phyloP scores from a whole-genome alignment of 2,329 filamentous ascomycete genomes.

The Ceratocystis harringtonii region DNA sequence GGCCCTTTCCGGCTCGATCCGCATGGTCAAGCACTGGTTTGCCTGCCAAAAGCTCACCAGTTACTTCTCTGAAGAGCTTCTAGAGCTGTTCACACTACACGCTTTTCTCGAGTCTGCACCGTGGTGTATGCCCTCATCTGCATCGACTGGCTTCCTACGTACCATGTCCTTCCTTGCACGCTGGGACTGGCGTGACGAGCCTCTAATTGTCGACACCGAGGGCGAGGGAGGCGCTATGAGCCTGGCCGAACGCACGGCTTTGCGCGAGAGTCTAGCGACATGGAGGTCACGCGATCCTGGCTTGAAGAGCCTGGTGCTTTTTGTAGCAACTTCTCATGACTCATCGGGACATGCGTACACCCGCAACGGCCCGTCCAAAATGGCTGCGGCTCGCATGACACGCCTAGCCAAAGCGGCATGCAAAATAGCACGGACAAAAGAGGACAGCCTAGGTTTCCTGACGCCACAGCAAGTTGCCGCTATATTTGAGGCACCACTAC shows the following conservation, averaged over 20 bases:
- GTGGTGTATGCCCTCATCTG: constrained; percentile 61
- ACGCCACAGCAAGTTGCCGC: constrained; percentile 21
- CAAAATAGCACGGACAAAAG: constrained; percentile 40
- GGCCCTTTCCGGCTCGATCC: constrained; percentile 65
- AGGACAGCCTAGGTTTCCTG: constrained; percentile 37
- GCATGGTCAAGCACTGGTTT: constrained; percentile 84
- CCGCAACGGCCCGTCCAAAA: constrained; percentile 51
- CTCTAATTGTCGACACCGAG: constrained; percentile 63
- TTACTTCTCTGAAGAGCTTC: constrained; percentile 63
- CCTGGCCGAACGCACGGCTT: constrained; percentile 41
- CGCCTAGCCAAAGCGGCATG: constrained; percentile 63
- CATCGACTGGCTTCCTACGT: constrained; percentile 66
- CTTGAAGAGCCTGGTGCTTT: constrained; percentile 70
- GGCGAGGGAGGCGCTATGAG: constrained; percentile 29
- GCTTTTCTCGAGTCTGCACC: constrained; percentile 71
- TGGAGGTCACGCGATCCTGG: constrained; percentile 80
- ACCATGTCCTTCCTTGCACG: constrained; percentile 63
- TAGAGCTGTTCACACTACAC: constrained; percentile 68
- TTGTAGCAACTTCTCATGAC: constrained; percentile 69
- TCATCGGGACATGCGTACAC: constrained; percentile 69
- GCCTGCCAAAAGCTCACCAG: constrained; percentile 60
- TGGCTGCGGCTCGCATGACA: constrained; percentile 72
- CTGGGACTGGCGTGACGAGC: constrained; percentile 84
- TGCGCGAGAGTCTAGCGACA: constrained; percentile 59
- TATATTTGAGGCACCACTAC: constrained; percentile 58